A percentile compares a stretch with the other conserved stretches of the same genome.
Evolutionary conservation across 345 rosid genomes (phyloP).

Genomic region (Viola odorata): DNA sequence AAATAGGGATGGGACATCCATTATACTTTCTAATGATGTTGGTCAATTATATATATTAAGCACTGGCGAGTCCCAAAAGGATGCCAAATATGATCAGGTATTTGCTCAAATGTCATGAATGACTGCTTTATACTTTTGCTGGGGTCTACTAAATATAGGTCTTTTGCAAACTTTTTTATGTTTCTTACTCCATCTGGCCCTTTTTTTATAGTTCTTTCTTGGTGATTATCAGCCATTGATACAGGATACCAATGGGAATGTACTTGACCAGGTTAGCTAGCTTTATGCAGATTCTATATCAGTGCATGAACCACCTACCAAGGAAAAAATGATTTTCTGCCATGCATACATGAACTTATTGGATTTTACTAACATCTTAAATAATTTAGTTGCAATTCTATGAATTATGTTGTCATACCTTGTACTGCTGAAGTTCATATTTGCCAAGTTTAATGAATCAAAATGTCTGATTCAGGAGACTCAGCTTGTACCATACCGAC

Average conservation of each 20-base stretch:
- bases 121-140: constrained; percentile 12
- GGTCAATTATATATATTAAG: constrained; percentile 83
- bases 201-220: constrained; percentile 70
- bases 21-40: constrained; percentile 97
- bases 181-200: constrained; percentile 2
- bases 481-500: constrained; percentile 74
- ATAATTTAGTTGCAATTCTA: too few species aligned
- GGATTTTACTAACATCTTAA: too few species aligned
- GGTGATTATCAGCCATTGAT: constrained; percentile 96
- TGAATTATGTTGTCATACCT: too few species aligned
- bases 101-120: constrained; percentile 4
- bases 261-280: constrained; percentile 81
- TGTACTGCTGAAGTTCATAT: too few species aligned
- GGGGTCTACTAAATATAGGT: constrained; percentile 4
- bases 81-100: constrained; percentile 98
- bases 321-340: too few species aligned
- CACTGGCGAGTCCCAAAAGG: constrained; percentile 93
- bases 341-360: too few species aligned
- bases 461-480: constrained; percentile 67
- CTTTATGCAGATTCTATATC: neutral
- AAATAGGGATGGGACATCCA: constrained; percentile 88
- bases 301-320: neutral
- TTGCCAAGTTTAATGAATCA: neutral
- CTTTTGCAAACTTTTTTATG: neutral
- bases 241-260: constrained; percentile 77